phyloP scores from a whole-genome alignment of 495 filamentous ascomycete genomes.

The Aspergillus avenaceus region DNA sequence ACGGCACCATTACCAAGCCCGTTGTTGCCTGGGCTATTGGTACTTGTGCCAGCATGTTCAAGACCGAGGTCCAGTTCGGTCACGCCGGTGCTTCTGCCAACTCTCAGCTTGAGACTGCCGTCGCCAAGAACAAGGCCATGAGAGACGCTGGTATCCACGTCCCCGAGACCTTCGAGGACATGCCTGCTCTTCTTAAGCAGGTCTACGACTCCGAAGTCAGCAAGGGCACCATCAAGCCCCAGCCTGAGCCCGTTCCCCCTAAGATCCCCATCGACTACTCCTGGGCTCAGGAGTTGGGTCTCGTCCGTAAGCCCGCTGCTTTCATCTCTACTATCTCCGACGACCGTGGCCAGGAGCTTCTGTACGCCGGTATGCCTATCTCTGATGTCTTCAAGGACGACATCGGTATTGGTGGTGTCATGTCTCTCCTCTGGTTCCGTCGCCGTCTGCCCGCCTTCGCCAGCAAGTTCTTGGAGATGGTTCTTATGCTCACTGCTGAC shows the following conservation, averaged over 20 bases:
- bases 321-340: slow-evolving; percentile 99
- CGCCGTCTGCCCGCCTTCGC: slow-evolving; percentile 94
- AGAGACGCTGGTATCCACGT: slow-evolving; percentile 89
- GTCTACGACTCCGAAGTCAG: slow-evolving; percentile 85
- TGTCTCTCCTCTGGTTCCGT: slow-evolving; percentile 99
- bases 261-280: slow-evolving; percentile 99
- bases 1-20: slow-evolving; percentile 91
- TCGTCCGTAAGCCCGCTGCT: slow-evolving; percentile 98
- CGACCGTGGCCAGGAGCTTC: slow-evolving; percentile 97
- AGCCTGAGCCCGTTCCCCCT: slow-evolving; percentile 84
- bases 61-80: slow-evolving; percentile 99
- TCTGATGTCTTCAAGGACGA: slow-evolving; percentile 99
- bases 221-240: slow-evolving; percentile 76
- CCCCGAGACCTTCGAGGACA: slow-evolving; percentile 94
- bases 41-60: slow-evolving; percentile 99
- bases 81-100: slow-evolving; percentile 98
- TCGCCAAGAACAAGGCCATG: slow-evolving; percentile 95
- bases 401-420: slow-evolving; percentile 98
- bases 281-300: slow-evolving; percentile 98
- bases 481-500: slow-evolving; percentile 98
- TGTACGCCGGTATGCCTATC: slow-evolving; percentile 98
- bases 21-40: slow-evolving; percentile 99
- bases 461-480: slow-evolving; percentile 99
- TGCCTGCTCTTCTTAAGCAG: slow-evolving; percentile 66
- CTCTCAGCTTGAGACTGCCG: slow-evolving; percentile 96